These are phyloP conservation scores for Xylariaceae sp. DNA, from an alignment of 2,329 filamentous ascomycete species.

Conservation along the genomic window DNA sequence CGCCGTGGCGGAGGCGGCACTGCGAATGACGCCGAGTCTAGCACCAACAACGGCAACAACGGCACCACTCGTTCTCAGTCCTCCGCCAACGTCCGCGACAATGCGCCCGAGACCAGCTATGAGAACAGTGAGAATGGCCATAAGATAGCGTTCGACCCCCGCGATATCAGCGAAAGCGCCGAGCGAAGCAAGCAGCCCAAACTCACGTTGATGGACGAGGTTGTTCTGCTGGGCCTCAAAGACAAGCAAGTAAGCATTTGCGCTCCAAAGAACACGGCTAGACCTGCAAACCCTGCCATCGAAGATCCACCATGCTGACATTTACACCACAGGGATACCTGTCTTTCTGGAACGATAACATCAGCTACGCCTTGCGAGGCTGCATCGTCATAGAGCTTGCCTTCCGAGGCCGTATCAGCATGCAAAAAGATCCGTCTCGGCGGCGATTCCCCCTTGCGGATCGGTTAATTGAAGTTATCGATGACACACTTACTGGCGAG, in stretches of 20 bases:
- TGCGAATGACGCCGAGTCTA: slow-evolving; percentile 53
- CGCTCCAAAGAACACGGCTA: not conserved
- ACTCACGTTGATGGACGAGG: slow-evolving; percentile 97
- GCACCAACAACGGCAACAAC: slow-evolving; percentile 42
- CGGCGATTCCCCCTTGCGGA: slow-evolving; percentile 90
- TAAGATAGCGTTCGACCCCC: slow-evolving; percentile 95
- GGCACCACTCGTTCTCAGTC: slow-evolving; percentile 54
- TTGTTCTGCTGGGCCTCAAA: slow-evolving; percentile 89
- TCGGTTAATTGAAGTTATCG: slow-evolving; percentile 91
- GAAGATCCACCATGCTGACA: slow-evolving; percentile 12
- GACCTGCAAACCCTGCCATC: not conserved
- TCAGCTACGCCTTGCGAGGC: slow-evolving; percentile 92
- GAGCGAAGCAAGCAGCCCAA: slow-evolving; percentile 98
- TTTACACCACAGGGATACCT: slow-evolving; percentile 69
- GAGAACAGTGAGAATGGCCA: slow-evolving; percentile 91
- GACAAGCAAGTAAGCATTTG: slow-evolving; percentile 81
- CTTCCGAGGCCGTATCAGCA: slow-evolving; percentile 91
- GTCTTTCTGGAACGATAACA: slow-evolving; percentile 99
- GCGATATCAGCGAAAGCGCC: slow-evolving; percentile 94
- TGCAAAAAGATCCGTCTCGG: slow-evolving; percentile 93
- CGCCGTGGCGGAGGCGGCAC: slow-evolving; percentile 47
- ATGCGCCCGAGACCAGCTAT: slow-evolving; percentile 72
- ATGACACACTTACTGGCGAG: slow-evolving; percentile 93
- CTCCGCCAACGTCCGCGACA: slow-evolving; percentile 48
- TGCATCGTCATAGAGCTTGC: slow-evolving; percentile 98